Base-by-base conservation (phyloP, 306 rosid species). In the cucumber (Cucumis sativus) region DNA sequence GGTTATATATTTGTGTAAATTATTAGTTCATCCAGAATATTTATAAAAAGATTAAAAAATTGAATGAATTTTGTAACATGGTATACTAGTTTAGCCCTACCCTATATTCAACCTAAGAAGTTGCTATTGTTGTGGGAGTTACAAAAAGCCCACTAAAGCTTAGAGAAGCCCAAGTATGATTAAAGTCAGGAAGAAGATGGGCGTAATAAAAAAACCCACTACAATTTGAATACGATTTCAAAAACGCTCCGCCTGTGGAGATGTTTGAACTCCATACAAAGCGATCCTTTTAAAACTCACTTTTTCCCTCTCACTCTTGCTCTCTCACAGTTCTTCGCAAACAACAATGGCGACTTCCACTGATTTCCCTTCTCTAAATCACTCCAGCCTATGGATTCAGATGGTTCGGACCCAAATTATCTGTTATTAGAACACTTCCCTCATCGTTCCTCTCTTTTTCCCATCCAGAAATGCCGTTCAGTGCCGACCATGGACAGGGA, bases 401-500 rank as follows among this genome's bases (percentile, higher is more conserved):
- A 47, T 56, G 41, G 7, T 67, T 59, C 18, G 64, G 40, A 65
- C 17, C 61, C 15, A 39, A 40, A 28, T n/a, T 47, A 9, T 57
- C 35, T 69, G 37, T 40, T 9, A 51, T 6, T 18, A 10, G 62
- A 73, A 54, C 28, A 35, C 23, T 73, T 73, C 28, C 62, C 16
- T 73, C 77, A 30, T 73, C 15, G 21, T 52, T 33, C 61, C 54
- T 62, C 59, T 77, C 37, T 55, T 74, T 81, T 45, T 51, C 9
- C 71, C 62, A 33, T 62, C 59, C 70, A 81, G 91, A 84, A 82
- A 89, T 89, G 93, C 89, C 83, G 87, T 83, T 91, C 84, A 83
- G 83, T 76, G 80, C 79, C 75, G 47, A 76, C 91, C 86, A 93
- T 93, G 98, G 94, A 91, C 85, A 87, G 97, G 97, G 91, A 90